phyloP scores from a whole-genome alignment of 2,329 filamentous ascomycete genomes.

The Davidsoniella eucalypti region DNA sequence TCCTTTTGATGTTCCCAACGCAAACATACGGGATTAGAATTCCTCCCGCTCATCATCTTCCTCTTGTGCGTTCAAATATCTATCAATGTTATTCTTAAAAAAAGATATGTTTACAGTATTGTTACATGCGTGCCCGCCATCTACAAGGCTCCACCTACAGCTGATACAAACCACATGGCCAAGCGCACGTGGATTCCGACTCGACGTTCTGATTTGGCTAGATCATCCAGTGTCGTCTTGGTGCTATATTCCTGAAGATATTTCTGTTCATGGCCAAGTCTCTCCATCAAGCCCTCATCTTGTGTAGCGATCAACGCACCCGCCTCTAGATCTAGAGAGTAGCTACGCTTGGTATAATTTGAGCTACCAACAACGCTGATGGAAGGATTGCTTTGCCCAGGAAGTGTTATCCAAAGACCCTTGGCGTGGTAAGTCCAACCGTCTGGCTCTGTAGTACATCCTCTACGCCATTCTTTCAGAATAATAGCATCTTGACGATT shows the following conservation, averaged over 20 bases:
- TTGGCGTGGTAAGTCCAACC: slow-evolving; percentile 99
- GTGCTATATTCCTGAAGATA: slow-evolving; percentile 64
- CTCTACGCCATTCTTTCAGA: slow-evolving; percentile 76
- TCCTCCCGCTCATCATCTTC: slow-evolving; percentile 22
- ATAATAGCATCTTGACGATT: slow-evolving; percentile 41
- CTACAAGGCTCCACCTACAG: slow-evolving; percentile 74
- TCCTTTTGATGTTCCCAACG: slow-evolving; percentile 23
- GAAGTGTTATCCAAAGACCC: slow-evolving; percentile 75
- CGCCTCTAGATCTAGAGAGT: slow-evolving; percentile 79
- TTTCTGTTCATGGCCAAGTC: slow-evolving; percentile 62
- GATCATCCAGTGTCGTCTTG: slow-evolving; percentile 56
- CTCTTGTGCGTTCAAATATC: not conserved
- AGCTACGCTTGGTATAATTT: slow-evolving; percentile 91
- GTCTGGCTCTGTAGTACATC: slow-evolving; percentile 60
- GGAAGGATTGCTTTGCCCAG: slow-evolving; percentile 47
- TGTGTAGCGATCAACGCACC: slow-evolving; percentile 74
- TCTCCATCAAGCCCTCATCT: slow-evolving; percentile 52
- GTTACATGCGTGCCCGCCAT: not conserved
- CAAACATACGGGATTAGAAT: slow-evolving; percentile 44
- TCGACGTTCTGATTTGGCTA: slow-evolving; percentile 63
- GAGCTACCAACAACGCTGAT: slow-evolving; percentile 78
- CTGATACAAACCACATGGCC: slow-evolving; percentile 84
- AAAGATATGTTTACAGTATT: slow-evolving; percentile 3
- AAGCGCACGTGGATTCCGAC: slow-evolving; percentile 73
- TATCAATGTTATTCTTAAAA: not conserved